Evolutionary conservation across 2,329 filamentous ascomycete species (phyloP).

Genomic region (Albifimbria verrucaria): DNA sequence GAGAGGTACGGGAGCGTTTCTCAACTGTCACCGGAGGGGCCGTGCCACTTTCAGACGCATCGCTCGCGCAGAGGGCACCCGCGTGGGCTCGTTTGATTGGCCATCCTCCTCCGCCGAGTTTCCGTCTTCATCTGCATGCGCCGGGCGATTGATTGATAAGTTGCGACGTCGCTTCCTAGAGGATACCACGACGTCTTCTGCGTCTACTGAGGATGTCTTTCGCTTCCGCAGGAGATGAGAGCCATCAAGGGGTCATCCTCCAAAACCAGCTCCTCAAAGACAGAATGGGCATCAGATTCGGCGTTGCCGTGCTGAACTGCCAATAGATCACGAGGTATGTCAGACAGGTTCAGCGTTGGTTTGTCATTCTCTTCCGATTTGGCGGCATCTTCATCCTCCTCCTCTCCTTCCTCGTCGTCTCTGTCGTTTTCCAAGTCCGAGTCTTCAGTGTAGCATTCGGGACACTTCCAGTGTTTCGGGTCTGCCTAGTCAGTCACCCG

Average conservation of each 20-base stretch:
- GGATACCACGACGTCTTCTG: conserved; percentile 50
- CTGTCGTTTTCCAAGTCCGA: conserved; percentile 28
- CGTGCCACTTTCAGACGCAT: conserved; percentile 50
- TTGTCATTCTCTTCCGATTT: conserved; percentile 9
- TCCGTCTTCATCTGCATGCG: conserved; percentile 30
- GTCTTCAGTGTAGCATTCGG: conserved; percentile 39
- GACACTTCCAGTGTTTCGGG: conserved; percentile 48
- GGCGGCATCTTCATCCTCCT: conserved; percentile 6
- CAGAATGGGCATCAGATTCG: conserved; percentile 50
- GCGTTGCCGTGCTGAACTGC: conserved; percentile 53
- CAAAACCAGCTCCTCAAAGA: conserved; percentile 70
- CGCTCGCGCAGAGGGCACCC: conserved; percentile 49
- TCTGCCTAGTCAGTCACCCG: conserved; percentile 22
- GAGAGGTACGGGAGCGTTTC: conserved; percentile 29
- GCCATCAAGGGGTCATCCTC: conserved; percentile 49
- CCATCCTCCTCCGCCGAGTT: neutral
- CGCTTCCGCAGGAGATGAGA: conserved; percentile 78
- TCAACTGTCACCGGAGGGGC: conserved; percentile 39
- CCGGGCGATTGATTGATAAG: conserved; percentile 39
- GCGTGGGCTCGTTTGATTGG: conserved; percentile 21
- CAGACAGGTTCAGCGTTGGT: conserved; percentile 46
- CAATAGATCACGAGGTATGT: conserved; percentile 57
- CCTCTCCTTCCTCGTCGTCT: conserved; percentile 22
- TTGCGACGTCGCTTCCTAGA: conserved; percentile 53
- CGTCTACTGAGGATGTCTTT: conserved; percentile 71